Evolutionary conservation across 495 filamentous ascomycete species (phyloP).

Genomic region (Podospora anserina): DNA sequence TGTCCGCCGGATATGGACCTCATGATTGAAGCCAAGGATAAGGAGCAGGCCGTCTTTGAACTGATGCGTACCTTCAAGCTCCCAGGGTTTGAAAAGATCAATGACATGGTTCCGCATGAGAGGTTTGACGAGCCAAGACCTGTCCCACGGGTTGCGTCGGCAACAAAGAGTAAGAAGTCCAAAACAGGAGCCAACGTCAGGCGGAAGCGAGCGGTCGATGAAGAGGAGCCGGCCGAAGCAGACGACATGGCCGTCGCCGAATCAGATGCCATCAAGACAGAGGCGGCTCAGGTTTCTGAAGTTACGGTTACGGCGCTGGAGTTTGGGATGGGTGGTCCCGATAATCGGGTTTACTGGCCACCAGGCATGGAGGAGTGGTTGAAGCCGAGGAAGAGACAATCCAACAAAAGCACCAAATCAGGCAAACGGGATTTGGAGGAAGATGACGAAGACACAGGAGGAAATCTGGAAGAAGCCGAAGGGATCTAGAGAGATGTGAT

Average conservation of each 20-base stretch:
- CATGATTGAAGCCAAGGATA: constrained; percentile 99
- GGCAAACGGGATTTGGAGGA: neutral
- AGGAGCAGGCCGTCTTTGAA: constrained; percentile 95
- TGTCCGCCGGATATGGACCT: constrained; percentile 81
- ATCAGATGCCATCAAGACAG: constrained; percentile 28
- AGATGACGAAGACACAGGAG: constrained; percentile 7
- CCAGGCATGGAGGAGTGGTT: constrained; percentile 87
- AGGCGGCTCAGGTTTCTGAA: constrained; percentile 19
- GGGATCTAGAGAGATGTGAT: neutral
- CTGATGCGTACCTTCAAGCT: constrained; percentile 84
- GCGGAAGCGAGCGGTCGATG: constrained; percentile 23
- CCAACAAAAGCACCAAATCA: constrained; percentile 47
- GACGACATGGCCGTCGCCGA: constrained; percentile 47
- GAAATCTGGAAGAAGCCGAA: neutral
- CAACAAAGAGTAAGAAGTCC: constrained; percentile 33
- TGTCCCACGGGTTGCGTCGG: constrained; percentile 44
- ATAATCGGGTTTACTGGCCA: constrained; percentile 91
- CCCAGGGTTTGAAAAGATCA: constrained; percentile 69
- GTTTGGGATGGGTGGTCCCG: constrained; percentile 80
- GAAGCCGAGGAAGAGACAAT: constrained; percentile 67
- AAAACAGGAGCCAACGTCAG: constrained; percentile 26
- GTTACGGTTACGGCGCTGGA: constrained; percentile 64
- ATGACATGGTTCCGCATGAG: constrained; percentile 73
- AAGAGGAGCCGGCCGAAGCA: constrained; percentile 33
- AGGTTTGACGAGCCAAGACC: constrained; percentile 75